A percentile compares a stretch with the other conserved stretches of the same genome.
Evolutionary conservation across 2,329 filamentous ascomycete species (phyloP).

Genomic region (Onygena corvina): DNA sequence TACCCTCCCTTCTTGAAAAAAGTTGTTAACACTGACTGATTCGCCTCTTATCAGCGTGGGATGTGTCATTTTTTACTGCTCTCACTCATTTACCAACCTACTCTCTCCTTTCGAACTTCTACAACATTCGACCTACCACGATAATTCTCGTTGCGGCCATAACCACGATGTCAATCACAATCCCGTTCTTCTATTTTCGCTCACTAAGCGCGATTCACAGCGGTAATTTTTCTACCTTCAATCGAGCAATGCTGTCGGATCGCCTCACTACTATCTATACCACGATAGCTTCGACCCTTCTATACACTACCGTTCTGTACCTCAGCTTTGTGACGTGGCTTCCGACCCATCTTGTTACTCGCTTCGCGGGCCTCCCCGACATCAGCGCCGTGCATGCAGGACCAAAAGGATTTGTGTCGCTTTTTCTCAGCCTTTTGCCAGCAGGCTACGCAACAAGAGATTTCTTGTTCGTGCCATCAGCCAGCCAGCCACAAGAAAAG

Average conservation of each 20-base stretch:
- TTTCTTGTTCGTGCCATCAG: conserved; percentile 58
- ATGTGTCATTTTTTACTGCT: conserved; percentile 53
- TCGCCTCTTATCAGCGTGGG: conserved; percentile 21
- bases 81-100: conserved; percentile 64
- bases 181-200: conserved; percentile 66
- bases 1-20: not conserved
- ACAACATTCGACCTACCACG: conserved; percentile 52
- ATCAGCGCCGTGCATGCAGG: conserved; percentile 56
- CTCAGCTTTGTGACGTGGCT: conserved; percentile 58
- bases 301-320: conserved; percentile 65
- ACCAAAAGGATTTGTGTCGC: conserved; percentile 38
- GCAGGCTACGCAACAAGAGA: conserved; percentile 59
- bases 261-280: conserved; percentile 51
- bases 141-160: conserved; percentile 52
- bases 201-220: conserved; percentile 53
- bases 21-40: not conserved
- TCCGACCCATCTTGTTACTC: conserved; percentile 56
- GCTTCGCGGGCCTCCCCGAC: conserved; percentile 61
- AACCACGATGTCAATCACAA: conserved; percentile 54
- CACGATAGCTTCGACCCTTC: conserved; percentile 53
- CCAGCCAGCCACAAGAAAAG: conserved; percentile 31
- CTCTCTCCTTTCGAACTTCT: conserved; percentile 67
- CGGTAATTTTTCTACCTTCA: conserved; percentile 35
- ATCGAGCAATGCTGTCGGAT: conserved; percentile 53
- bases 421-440: conserved; percentile 47